These are phyloP conservation scores for Crithidia fasciculata DNA, from an alignment of 208 protist species.

Conservation along the genomic window DNA sequence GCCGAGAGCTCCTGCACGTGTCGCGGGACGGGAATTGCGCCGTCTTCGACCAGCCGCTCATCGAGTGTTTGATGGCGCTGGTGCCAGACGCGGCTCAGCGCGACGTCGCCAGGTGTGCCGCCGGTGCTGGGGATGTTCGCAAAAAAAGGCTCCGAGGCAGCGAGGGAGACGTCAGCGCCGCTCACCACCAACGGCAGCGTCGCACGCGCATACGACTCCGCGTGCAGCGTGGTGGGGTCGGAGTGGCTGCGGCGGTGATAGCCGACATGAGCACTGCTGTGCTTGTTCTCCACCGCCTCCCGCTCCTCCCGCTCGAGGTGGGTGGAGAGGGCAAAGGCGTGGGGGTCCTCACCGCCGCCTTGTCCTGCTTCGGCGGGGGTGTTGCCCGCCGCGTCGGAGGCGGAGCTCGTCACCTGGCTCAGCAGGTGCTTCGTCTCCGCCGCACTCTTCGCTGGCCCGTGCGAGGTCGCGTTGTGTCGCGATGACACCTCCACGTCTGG, in stretches of 20 bases:
- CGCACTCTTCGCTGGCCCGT: neutral
- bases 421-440: slow-evolving; percentile 17
- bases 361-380: neutral
- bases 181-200: slow-evolving; percentile 5
- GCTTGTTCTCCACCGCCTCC: slow-evolving; percentile 6
- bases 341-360: slow-evolving; percentile 2
- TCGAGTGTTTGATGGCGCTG: slow-evolving; percentile 46
- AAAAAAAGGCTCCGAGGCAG: slow-evolving; percentile 14
- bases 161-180: neutral
- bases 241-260: neutral
- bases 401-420: slow-evolving; percentile 3
- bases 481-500: neutral
- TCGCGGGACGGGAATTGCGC: slow-evolving; percentile 37
- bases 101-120: slow-evolving; percentile 7
- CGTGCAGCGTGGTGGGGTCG: neutral
- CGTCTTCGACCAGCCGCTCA: slow-evolving; percentile 44
- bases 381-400: neutral
- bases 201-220: neutral
- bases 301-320: slow-evolving; percentile 10
- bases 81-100: slow-evolving; percentile 19
- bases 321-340: neutral
- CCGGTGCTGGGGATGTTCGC: neutral
- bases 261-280: neutral
- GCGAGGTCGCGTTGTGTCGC: slow-evolving; percentile 3
- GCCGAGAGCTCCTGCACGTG: slow-evolving; percentile 41